Evolutionary conservation across 441 rosid species (phyloP), one percentile per base, ranked within the genome.

Genomic region (Pelargonium australe): DNA sequence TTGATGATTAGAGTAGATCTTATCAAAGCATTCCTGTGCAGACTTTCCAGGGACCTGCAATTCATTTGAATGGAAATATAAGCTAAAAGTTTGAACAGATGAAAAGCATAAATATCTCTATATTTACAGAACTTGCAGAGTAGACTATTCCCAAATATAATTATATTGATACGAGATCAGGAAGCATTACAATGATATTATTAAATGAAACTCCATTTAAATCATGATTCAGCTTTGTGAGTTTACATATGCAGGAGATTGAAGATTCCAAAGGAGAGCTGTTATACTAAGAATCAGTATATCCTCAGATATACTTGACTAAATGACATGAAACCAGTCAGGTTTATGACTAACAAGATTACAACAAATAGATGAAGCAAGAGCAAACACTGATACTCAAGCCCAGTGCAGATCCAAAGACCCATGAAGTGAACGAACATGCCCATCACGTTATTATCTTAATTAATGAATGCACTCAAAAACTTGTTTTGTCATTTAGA

Each of bases 21-120:
- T 88, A 68, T 94, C 96, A 75, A 87, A 94, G 81, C 97, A 94
- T 63, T 91, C 96, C 73, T 89, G 91, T 1, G 94, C 88, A 63
- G 99, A 84, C 78, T 91, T 94, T 73, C 96, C 96, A 40, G 91
- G 93, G 25, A 94, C 88, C 96, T 89, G 82, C 73, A 78, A 76
- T 69, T 41, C 66, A 75, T 71, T 64, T 8, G 28, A 6, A 47
- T 4, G 7, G 41, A 23, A 69, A 44, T 34, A 55, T 66, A 64
- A 58, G 55, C 58, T 65, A 62, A 51, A 8, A 69, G 40, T 61
- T 23, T 47, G 8, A 76, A 70, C 19, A 57, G 28, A 66, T 17
- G 14, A 1, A 1, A 65, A 13, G 28, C 37, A 71, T 17, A 64
- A 67, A 44, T 53, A n/a, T 14, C 20, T 53, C 34, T 45, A 6